Conservation (phyloP, 2,329 filamentous ascomycete species). For the Zasmidium angulare region DNA sequence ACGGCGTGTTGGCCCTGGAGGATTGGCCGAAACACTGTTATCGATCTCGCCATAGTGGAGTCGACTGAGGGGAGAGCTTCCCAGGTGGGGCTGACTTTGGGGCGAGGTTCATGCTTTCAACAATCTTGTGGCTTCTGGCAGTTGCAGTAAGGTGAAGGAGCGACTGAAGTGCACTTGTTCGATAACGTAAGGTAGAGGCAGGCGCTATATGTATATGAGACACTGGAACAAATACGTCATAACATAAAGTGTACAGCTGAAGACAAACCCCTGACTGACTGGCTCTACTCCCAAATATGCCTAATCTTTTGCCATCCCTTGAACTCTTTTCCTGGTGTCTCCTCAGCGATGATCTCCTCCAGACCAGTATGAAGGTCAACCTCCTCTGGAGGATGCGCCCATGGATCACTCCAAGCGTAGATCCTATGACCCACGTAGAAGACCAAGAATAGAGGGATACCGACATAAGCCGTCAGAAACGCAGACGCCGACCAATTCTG, state of each 20-base stretch:
- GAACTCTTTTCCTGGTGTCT: conserved; percentile 32
- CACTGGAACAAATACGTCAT: no score
- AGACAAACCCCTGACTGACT: no score
- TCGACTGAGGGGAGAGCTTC: neutral
- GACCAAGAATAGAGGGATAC: conserved; percentile 60
- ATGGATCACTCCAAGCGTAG: conserved; percentile 49
- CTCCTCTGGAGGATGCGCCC: conserved; percentile 50
- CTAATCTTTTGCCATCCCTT: conserved; percentile 39
- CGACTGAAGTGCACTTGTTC: no score
- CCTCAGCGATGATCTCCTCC: conserved; percentile 33
- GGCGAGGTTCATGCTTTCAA: neutral
- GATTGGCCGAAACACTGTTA: neutral
- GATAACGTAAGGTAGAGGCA: no score
- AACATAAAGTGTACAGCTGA: no score
- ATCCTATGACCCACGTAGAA: conserved; percentile 57
- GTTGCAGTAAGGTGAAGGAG: no score
- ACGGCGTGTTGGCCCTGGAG: no score
- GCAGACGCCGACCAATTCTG: conserved; percentile 60
- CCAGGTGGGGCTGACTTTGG: neutral
- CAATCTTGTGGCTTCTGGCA: no score
- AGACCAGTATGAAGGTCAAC: conserved; percentile 54
- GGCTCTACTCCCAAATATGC: conserved; percentile 21
- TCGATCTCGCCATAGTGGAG: conserved; percentile 5
- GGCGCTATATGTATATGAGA: no score
- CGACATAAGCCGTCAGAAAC: conserved; percentile 66